Percentiles rank a stretch among this genome's conserved stretches.
Evolutionary conservation across 2,329 filamentous ascomycete genomes (phyloP).

Genomic region (Cladosporium sp.): DNA sequence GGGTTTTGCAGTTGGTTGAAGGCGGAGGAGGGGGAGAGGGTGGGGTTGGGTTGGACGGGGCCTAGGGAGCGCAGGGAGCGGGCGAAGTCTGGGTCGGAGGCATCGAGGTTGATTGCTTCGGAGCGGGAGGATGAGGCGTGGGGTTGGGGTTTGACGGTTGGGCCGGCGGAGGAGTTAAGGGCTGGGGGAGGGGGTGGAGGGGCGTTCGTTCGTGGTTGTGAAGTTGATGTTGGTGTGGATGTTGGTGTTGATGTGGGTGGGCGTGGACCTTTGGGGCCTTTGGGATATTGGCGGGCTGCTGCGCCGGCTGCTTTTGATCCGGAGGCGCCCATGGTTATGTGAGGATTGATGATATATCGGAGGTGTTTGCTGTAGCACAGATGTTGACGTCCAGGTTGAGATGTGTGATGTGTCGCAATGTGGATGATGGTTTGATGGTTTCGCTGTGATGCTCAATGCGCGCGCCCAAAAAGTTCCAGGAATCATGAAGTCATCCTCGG

Average conservation of each 20-base stretch:
- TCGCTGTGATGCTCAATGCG: neutral
- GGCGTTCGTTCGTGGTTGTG: constrained; percentile 33
- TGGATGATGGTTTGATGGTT: neutral
- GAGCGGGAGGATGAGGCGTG: constrained; percentile 41
- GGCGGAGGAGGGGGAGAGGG: constrained; percentile 56
- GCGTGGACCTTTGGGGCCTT: constrained; percentile 36
- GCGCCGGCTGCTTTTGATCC: constrained; percentile 57
- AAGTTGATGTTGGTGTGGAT: constrained; percentile 26
- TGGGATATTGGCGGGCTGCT: constrained; percentile 58
- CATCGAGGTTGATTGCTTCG: constrained; percentile 60
- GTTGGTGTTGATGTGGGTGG: constrained; percentile 26
- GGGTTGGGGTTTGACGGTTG: constrained; percentile 42
- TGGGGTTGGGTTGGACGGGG: constrained; percentile 59
- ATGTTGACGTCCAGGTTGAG: neutral
- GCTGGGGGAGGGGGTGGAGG: constrained; percentile 28
- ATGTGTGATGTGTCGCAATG: neutral
- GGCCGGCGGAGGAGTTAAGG: constrained; percentile 37
- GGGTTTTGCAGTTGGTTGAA: constrained; percentile 38
- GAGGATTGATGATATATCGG: neutral
- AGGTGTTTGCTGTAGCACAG: no score
- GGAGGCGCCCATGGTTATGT: constrained; percentile 56
- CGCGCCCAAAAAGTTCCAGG: constrained; percentile 13
- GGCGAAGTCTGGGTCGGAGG: constrained; percentile 67
- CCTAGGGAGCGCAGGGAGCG: constrained; percentile 72
- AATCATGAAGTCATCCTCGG: constrained; percentile 19